Conservation (phyloP, 495 filamentous ascomycete genomes). For the Pseudomonodictys pantanalensis region DNA sequence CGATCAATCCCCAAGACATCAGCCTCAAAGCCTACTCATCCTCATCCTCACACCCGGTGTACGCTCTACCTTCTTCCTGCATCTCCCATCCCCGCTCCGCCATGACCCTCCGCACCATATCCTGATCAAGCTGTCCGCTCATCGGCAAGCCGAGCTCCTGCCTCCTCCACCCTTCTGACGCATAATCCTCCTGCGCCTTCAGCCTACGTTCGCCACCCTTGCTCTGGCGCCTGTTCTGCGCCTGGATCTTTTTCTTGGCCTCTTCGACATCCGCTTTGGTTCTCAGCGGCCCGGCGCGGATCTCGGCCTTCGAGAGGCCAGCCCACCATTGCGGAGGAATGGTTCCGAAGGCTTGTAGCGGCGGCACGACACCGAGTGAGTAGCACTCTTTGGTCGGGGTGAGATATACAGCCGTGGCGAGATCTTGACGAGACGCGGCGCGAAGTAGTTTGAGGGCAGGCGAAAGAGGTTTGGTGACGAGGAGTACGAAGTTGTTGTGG, state of each 20-base stretch:
- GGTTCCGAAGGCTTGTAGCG: background rate
- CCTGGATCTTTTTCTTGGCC: background rate
- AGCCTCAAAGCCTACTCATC: no score
- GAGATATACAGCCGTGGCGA: background rate
- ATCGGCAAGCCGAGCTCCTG: background rate
- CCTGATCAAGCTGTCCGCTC: background rate
- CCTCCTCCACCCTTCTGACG: background rate
- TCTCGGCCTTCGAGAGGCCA: background rate
- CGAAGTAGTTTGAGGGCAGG: background rate
- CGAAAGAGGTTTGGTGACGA: background rate
- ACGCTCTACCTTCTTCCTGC: no score
- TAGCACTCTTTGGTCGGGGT: background rate
- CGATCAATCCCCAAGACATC: no score
- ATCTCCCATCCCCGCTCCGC: background rate
- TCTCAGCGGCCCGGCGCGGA: background rate
- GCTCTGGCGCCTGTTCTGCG: background rate
- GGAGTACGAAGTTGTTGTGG: no score
- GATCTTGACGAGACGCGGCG: background rate
- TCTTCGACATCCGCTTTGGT: background rate
- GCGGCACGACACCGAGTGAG: background rate
- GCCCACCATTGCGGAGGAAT: background rate
- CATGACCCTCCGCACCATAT: background rate
- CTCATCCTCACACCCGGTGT: no score
- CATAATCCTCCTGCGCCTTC: background rate
- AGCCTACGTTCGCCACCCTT: background rate